phyloP scores from a whole-genome alignment of 495 filamentous ascomycete species.

The Penicillium taxi region DNA sequence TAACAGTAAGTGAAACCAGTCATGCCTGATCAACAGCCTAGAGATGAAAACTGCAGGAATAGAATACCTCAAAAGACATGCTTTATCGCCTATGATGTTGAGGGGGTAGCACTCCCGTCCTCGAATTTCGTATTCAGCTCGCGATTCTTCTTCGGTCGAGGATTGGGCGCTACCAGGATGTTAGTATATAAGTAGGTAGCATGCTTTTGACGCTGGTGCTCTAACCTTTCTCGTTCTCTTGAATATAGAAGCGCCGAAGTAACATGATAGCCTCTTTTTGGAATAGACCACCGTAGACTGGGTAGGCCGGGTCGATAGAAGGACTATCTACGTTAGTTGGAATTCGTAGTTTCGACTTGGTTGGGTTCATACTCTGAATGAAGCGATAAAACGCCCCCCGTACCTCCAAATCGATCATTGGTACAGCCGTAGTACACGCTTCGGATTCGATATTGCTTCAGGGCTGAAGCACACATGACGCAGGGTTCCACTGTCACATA shows the following conservation, averaged over 20 bases:
- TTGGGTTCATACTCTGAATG: conserved; percentile 56
- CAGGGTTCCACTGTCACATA: conserved; percentile 98
- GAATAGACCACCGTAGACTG: conserved; percentile 73
- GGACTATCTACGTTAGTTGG: conserved; percentile 28
- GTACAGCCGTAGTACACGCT: conserved; percentile 88
- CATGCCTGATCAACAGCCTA: too few relatives aligned
- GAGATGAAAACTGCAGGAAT: too few relatives aligned
- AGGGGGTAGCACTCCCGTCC: too few relatives aligned
- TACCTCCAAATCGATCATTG: conserved; percentile 95
- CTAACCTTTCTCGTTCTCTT: conserved; percentile 84
- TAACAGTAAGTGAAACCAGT: too few relatives aligned
- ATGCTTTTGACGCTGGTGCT: too few relatives aligned
- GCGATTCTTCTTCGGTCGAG: conserved; percentile 47
- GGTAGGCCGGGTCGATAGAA: conserved; percentile 62
- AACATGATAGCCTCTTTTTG: conserved; percentile 84
- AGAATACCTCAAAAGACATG: too few relatives aligned
- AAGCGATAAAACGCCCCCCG: conserved; percentile 79
- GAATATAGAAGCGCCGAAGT: conserved; percentile 87
- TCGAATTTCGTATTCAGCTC: conserved; percentile 41
- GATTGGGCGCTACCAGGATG: conserved; percentile 47
- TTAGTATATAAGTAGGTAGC: too few relatives aligned
- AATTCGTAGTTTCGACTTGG: neutral
- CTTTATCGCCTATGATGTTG: too few relatives aligned
- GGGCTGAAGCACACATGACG: conserved; percentile 93
- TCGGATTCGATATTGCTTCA: conserved; percentile 74